Evolutionary conservation across 2,329 filamentous ascomycete species (phyloP).

Genomic region (Scortechinia acanthostroma): DNA sequence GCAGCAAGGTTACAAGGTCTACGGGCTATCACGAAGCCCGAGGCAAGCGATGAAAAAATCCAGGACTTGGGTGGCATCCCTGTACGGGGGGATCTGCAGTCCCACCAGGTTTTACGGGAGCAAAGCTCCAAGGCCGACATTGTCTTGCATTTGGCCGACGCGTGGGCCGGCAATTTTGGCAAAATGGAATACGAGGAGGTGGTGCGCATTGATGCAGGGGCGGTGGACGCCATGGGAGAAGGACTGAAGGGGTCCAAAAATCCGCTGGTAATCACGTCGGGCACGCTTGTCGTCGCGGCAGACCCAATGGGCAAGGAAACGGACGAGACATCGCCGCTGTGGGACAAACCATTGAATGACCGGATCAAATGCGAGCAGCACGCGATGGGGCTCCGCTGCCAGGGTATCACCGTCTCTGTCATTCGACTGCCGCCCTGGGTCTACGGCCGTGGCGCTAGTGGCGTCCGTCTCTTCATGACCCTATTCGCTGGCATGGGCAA

Average conservation of each 20-base stretch:
- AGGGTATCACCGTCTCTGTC: constrained; percentile 21
- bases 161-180: constrained; percentile 13
- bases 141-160: constrained; percentile 31
- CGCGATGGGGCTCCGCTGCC: constrained; percentile 13
- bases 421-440: constrained; percentile 32
- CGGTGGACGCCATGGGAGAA: constrained; percentile 25
- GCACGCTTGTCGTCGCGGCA: constrained; percentile 13
- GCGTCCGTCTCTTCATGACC: constrained; percentile 20
- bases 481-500: constrained; percentile 16
- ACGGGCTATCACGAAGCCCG: constrained; percentile 29
- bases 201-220: constrained; percentile 19
- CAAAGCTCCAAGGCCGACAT: constrained; percentile 28
- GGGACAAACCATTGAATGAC: constrained; percentile 11
- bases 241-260: constrained; percentile 21
- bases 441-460: constrained; percentile 30
- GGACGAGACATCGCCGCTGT: constrained; percentile 10
- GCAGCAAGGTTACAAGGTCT: constrained; percentile 26
- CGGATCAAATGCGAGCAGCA: constrained; percentile 18
- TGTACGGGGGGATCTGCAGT: constrained; percentile 27
- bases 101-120: constrained; percentile 23
- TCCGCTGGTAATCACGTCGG: constrained; percentile 22
- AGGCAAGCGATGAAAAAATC: constrained; percentile 22
- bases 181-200: constrained; percentile 14
- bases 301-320: constrained; percentile 17
- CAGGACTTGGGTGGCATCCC: constrained; percentile 24